Percentiles rank a stretch among this genome's conserved stretches.
These are phyloP conservation scores for Capsicum chinense DNA, from an alignment of 257 asterid species.

Conservation along the genomic window DNA sequence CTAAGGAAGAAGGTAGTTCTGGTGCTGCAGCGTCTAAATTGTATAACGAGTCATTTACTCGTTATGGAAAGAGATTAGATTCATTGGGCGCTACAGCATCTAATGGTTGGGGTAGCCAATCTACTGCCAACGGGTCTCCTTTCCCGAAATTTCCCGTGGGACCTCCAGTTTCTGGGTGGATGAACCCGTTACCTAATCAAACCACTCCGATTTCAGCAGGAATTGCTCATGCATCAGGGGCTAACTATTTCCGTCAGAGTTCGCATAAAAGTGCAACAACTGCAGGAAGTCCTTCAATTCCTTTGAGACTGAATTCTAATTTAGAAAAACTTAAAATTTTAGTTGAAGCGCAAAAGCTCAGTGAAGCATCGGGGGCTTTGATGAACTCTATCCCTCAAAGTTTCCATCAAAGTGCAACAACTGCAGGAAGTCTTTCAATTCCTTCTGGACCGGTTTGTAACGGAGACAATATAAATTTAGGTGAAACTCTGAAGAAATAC, in stretches of 20 bases:
- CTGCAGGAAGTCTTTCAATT: slow-evolving; percentile 41
- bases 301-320: too few relatives aligned
- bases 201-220: slow-evolving; percentile 18
- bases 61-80: slow-evolving; percentile 37
- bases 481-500: slow-evolving; percentile 52
- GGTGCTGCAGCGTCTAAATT: slow-evolving; percentile 1
- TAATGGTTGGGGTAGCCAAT: slow-evolving; percentile 26
- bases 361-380: too few relatives aligned
- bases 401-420: slow-evolving; percentile 36
- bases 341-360: too few relatives aligned
- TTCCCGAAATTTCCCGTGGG: slow-evolving; percentile 31
- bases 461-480: slow-evolving; percentile 44
- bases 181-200: slow-evolving; percentile 34
- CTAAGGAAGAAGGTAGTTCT: slow-evolving; percentile 33
- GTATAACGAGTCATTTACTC: background rate
- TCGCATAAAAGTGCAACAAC: too few relatives aligned
- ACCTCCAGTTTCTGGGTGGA: slow-evolving; percentile 34
- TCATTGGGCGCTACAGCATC: background rate
- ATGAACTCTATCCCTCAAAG: slow-evolving; percentile 19
- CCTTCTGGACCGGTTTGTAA: slow-evolving; percentile 31
- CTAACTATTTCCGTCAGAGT: slow-evolving; percentile 3
- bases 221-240: slow-evolving; percentile 23
- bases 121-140: background rate
- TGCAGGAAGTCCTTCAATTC: too few relatives aligned
- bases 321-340: too few relatives aligned